Conservation (phyloP, 495 filamentous ascomycete genomes). For the Cercophora newfieldiana region DNA sequence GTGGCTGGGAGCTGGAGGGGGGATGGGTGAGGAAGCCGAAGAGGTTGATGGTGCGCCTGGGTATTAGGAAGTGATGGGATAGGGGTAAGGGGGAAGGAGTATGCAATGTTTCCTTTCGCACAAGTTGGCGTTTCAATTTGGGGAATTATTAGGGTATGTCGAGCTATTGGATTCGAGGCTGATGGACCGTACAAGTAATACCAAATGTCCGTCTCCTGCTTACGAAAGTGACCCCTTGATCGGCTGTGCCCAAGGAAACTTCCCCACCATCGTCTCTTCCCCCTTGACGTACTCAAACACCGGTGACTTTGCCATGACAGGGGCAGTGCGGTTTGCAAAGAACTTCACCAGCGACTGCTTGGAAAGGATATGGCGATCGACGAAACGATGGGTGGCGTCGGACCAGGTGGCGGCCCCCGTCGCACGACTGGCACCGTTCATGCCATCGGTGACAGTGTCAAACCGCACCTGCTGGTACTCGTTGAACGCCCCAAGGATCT, state of each 20-base stretch:
- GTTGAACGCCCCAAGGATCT: not conserved
- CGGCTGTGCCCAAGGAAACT: constrained; percentile 6
- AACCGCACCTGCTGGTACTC: constrained; percentile 6
- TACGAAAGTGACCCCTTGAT: not conserved
- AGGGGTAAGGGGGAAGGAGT: too few species aligned
- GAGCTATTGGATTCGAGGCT: too few species aligned
- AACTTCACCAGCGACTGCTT: not conserved
- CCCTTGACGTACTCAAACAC: constrained; percentile 17
- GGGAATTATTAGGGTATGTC: too few species aligned
- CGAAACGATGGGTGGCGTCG: not conserved
- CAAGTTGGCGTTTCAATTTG: too few species aligned
- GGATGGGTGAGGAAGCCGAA: not conserved
- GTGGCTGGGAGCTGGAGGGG: not conserved
- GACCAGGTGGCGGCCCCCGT: constrained; percentile 7
- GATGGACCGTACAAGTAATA: too few species aligned
- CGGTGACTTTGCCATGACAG: not conserved
- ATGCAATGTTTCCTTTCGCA: too few species aligned
- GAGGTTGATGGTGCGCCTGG: constrained; percentile 3
- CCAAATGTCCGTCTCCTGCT: too few species aligned
- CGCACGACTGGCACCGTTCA: not conserved
- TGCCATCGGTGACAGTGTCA: not conserved
- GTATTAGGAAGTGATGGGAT: not conserved
- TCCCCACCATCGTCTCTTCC: constrained; percentile 5
- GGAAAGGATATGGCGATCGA: not conserved
- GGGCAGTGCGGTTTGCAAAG: not conserved